Conservation (phyloP, 73 alveolate genomes). For the Tetrahymena malaccensis region DNA sequence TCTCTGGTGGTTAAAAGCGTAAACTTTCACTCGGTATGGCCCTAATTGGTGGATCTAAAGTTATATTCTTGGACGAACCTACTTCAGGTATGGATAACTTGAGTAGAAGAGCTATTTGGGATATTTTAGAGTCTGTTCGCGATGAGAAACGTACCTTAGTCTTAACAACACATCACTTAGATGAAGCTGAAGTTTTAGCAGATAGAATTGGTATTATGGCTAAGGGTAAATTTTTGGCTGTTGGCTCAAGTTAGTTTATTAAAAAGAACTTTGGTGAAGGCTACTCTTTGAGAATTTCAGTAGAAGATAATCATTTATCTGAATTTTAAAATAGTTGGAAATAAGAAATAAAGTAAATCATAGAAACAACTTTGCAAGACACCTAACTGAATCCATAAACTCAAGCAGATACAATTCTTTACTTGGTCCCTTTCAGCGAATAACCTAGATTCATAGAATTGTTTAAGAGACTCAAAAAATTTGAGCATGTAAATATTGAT, state of each 20-base stretch:
- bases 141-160: conserved; percentile 54
- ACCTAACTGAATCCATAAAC: background rate
- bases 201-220: conserved; percentile 85
- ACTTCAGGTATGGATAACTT: conserved; percentile 69
- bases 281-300: conserved; percentile 58
- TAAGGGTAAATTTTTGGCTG: conserved; percentile 73
- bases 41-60: conserved; percentile 53
- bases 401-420: background rate
- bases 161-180: conserved; percentile 82
- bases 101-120: conserved; percentile 59
- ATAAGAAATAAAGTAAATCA: background rate
- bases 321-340: background rate
- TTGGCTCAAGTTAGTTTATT: conserved; percentile 62
- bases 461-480: background rate
- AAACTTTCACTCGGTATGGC: conserved; percentile 68
- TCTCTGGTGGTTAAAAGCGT: conserved; percentile 68
- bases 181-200: conserved; percentile 92
- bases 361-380: background rate
- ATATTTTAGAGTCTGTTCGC: conserved; percentile 33
- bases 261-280: conserved; percentile 74
- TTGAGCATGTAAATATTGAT: background rate
- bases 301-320: background rate
- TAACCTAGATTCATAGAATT: background rate
- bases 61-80: conserved; percentile 71
- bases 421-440: background rate